These are phyloP conservation scores for Spinellus fusiger DNA, from an alignment of 192 early-diverging fungal species.

Conservation along the genomic window DNA sequence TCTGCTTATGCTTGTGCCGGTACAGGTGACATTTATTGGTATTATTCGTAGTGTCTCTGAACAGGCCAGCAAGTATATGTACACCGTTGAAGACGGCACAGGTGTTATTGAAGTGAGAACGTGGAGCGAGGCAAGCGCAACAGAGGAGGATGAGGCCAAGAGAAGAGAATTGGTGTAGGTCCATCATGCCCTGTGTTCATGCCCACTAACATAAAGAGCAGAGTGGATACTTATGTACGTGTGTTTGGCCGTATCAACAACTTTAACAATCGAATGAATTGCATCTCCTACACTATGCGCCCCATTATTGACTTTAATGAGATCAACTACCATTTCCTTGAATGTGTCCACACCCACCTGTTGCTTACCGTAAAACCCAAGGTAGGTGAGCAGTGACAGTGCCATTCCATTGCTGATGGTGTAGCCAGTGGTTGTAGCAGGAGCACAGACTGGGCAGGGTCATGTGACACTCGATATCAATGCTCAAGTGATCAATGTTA, in stretches of 20 bases:
- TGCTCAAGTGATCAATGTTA: constrained; percentile 13
- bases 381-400: constrained; percentile 10
- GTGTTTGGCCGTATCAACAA: constrained; percentile 63
- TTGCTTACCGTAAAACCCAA: constrained; percentile 40
- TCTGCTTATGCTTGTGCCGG: background rate
- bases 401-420: no score
- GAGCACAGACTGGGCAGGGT: background rate
- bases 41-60: constrained; percentile 51
- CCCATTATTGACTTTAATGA: constrained; percentile 70
- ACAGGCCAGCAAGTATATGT: constrained; percentile 57
- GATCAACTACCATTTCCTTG: constrained; percentile 69
- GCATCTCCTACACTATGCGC: constrained; percentile 53
- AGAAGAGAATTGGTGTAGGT: constrained; percentile 11
- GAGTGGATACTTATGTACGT: constrained; percentile 51
- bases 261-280: constrained; percentile 49
- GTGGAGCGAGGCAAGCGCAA: constrained; percentile 46
- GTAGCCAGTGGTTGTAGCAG: no score
- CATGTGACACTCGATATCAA: constrained; percentile 1
- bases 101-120: constrained; percentile 66
- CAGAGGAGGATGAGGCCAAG: background rate
- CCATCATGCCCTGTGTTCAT: background rate
- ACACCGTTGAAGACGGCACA: constrained; percentile 77
- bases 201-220: background rate
- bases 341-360: constrained; percentile 61
- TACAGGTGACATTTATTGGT: constrained; percentile 67